Base-by-base conservation (phyloP, 345 rosid species). In the Salix viminalis region DNA sequence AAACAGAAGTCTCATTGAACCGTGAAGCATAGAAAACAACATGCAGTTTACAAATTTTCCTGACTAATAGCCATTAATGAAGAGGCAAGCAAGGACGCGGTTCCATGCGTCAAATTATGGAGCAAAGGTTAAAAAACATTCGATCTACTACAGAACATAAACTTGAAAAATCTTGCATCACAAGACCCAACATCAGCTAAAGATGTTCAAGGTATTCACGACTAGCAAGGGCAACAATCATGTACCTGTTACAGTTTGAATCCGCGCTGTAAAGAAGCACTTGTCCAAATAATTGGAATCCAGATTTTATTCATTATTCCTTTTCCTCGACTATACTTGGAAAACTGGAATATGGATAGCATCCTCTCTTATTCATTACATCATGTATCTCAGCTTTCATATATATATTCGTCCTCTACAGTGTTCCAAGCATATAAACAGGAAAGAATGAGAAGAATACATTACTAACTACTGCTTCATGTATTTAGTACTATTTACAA, bases 401-500 rank as follows among this genome's bases (percentile, higher is more conserved):
- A 77, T 67, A 71, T 66, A 71, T 32, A 42, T 0, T 34, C 37
- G 37, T 34, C 77, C 77, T 76, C 77, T 67, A 80, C 79, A 21
- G 24, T 44, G 69, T 54, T 74, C 67, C 78, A 65, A 76, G 79
- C 76, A 75, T 83, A 87, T 84, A 30, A 80, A 84, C 90, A 87
- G 39, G 75, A 87, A 87, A 87, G 86, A 85, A 85, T 87, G 77
- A 83, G 65, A 80, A 70, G 83, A 80, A 83, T 82, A 69, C 85
- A 80, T 52, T 77, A 66, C 67, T 30, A 16, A 66, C 67, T 30
- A 16, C 74, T 28, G 65, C 60, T 28, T 46, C 76, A 39, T 58
- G 16, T 81, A 82, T 87, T 41, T 2, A 2, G 44, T 10, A 41
- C 13, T 41, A 41, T 41, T 74, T 82, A 87, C 90, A 87, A 14